Percentiles rank a stretch among this genome's conserved stretches.
Evolutionary conservation across 257 asterid species (phyloP).

Genomic region (Solanum neorickii): DNA sequence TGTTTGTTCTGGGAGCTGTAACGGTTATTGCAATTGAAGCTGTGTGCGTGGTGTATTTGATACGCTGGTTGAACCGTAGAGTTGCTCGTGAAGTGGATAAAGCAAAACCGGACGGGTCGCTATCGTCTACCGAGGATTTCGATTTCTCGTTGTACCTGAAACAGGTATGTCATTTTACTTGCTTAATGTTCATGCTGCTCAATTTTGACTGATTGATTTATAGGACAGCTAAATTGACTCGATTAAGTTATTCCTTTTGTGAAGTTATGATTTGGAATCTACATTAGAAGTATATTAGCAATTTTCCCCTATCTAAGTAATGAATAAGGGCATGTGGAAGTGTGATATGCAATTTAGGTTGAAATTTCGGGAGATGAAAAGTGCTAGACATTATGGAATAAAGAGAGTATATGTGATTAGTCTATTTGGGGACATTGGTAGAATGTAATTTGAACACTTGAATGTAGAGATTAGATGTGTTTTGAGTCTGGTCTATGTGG

Average conservation of each 20-base stretch:
- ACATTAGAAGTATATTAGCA: not conserved
- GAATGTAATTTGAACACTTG: not conserved
- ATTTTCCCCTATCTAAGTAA: not conserved
- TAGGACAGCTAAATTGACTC: not conserved
- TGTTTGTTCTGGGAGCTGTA: conserved; percentile 60
- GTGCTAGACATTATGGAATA: not conserved
- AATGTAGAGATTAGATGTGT: not conserved
- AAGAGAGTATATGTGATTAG: not conserved
- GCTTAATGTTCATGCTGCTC: not conserved
- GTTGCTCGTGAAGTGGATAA: conserved; percentile 16
- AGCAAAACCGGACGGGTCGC: conserved; percentile 8
- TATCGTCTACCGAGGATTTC: conserved; percentile 16
- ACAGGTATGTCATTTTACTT: conserved; percentile 33
- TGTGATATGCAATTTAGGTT: not conserved
- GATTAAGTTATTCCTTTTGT: not conserved
- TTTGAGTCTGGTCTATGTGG: not conserved
- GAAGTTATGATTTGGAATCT: not conserved
- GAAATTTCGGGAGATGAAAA: not conserved
- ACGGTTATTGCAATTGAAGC: conserved; percentile 49
- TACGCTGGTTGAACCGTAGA: conserved; percentile 45
- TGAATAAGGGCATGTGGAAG: not conserved
- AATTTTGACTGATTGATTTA: not conserved
- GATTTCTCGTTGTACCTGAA: conserved; percentile 34
- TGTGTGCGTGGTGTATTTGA: conserved; percentile 33
- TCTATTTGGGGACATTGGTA: not conserved